Evolutionary conservation across 768 basidiomycete species (phyloP).

Genomic region (Psilocybe sp.): DNA sequence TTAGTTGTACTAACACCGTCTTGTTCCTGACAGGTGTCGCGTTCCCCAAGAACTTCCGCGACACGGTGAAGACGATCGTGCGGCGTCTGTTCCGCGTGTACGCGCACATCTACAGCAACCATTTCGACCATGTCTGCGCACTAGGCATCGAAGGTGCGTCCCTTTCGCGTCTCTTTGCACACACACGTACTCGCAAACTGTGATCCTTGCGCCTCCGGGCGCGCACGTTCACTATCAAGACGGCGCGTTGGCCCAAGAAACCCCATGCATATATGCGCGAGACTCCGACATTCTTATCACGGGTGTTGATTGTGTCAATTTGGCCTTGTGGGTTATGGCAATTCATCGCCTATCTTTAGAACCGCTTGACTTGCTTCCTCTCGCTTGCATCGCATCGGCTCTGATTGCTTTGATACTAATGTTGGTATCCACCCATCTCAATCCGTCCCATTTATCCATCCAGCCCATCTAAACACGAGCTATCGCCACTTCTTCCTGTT

Average conservation of each 20-base stretch:
- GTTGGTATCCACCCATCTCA: too few relatives aligned
- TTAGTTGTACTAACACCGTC: background rate
- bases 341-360: too few relatives aligned
- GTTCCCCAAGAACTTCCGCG: conserved; percentile 87
- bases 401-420: too few relatives aligned
- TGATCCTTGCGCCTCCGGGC: too few relatives aligned
- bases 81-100: conserved; percentile 95
- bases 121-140: conserved; percentile 98
- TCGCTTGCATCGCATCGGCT: too few relatives aligned
- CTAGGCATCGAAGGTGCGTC: conserved; percentile 91
- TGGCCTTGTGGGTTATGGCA: too few relatives aligned
- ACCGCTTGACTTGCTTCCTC: too few relatives aligned
- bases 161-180: background rate
- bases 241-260: too few relatives aligned
- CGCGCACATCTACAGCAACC: conserved; percentile 98
- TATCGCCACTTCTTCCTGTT: conserved; percentile 98
- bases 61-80: conserved; percentile 88
- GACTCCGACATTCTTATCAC: too few relatives aligned
- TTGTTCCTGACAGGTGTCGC: conserved; percentile 62
- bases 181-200: background rate
- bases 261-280: too few relatives aligned
- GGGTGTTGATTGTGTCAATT: too few relatives aligned
- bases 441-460: background rate
- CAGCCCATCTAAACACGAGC: conserved; percentile 97
- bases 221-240: too few relatives aligned